phyloP scores from a whole-genome alignment of 1,139 yeast species.

The Debaryomyces udenii region DNA sequence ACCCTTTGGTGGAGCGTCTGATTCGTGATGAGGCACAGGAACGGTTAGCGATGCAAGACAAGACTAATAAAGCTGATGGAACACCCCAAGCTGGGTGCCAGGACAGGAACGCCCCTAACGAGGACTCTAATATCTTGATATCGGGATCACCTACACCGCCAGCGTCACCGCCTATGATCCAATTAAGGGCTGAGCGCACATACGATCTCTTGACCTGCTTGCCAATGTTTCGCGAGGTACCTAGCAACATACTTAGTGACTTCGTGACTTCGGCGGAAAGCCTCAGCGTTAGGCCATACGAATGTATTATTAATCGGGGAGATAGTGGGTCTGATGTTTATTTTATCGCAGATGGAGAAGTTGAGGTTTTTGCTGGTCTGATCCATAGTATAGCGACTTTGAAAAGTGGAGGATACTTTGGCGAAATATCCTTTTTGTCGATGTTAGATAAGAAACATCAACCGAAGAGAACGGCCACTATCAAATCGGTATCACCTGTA shows the following conservation, averaged over 20 bases:
- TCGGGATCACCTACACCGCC: conserved; percentile 35
- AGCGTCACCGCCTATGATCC: conserved; percentile 1
- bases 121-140: conserved; percentile 14
- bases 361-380: conserved; percentile 50
- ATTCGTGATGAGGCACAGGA: conserved; percentile 81
- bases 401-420: conserved; percentile 67
- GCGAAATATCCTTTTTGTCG: conserved; percentile 72
- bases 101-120: too few species aligned
- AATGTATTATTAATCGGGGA: conserved; percentile 61
- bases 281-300: conserved; percentile 53
- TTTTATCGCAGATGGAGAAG: conserved; percentile 68
- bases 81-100: too few species aligned
- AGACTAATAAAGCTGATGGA: conserved; percentile 40
- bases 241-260: conserved; percentile 60
- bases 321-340: conserved; percentile 64
- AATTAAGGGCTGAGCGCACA: too few species aligned
- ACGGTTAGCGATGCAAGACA: conserved; percentile 68
- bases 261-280: conserved; percentile 68
- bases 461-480: conserved; percentile 57
- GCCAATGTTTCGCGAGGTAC: conserved; percentile 60
- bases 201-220: conserved; percentile 46
- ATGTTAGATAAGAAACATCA: conserved; percentile 39
- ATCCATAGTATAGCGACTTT: conserved; percentile 57
- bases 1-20: conserved; percentile 65
- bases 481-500: conserved; percentile 60